A percentile compares a stretch with the other conserved stretches of the same genome.
These are phyloP conservation scores for Cicer judaicum DNA, from an alignment of 306 rosid species.

Conservation along the genomic window DNA sequence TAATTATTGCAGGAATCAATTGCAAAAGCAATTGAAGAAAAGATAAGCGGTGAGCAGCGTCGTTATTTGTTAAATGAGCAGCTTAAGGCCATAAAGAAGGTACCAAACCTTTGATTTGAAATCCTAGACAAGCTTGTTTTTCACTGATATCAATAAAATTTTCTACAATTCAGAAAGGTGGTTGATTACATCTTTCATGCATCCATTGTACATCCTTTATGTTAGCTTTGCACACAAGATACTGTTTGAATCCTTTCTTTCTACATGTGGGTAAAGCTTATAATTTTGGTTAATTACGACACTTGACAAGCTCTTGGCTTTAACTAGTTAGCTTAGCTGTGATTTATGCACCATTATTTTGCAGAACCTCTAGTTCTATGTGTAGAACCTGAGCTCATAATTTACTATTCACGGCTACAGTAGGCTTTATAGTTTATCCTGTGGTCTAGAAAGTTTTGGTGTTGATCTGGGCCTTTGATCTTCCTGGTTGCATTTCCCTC, in stretches of 20 bases:
- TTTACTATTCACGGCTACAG: slow-evolving; percentile 13
- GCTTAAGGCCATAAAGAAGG: slow-evolving; percentile 99
- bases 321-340: slow-evolving; percentile 29
- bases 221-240: background rate
- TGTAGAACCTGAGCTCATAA: slow-evolving; percentile 9
- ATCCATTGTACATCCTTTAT: slow-evolving; percentile 24
- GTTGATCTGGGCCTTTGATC: slow-evolving; percentile 34
- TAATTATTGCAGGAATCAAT: slow-evolving; percentile 76
- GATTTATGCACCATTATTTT: slow-evolving; percentile 22
- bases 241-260: slow-evolving; percentile 35
- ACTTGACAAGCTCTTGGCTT: slow-evolving; percentile 3
- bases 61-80: slow-evolving; percentile 95
- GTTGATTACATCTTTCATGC: slow-evolving; percentile 23
- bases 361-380: slow-evolving; percentile 15
- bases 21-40: slow-evolving; percentile 99
- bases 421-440: slow-evolving; percentile 14
- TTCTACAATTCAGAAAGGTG: slow-evolving; percentile 13
- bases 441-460: slow-evolving; percentile 28
- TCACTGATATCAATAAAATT: background rate
- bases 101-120: slow-evolving; percentile 38
- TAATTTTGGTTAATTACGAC: background rate
- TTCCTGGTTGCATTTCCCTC: slow-evolving; percentile 29
- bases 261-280: background rate
- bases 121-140: slow-evolving; percentile 35
- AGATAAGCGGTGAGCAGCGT: slow-evolving; percentile 98